Percentiles rank a stretch among this genome's conserved stretches.
Conservation (phyloP, 495 filamentous ascomycete species). For the Margaritispora aquatica region DNA sequence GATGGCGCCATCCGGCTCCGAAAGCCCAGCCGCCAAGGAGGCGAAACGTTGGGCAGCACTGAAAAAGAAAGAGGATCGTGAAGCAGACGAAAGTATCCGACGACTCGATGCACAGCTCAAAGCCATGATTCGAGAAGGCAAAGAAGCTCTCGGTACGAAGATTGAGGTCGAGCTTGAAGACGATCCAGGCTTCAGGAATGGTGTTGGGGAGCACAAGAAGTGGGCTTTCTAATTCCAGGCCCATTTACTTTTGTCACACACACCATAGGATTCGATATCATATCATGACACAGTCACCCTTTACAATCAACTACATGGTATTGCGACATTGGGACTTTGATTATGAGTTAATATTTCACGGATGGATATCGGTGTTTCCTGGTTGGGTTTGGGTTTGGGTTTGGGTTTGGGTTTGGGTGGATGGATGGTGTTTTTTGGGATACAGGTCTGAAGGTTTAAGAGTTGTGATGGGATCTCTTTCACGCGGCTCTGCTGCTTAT, state of each 20-base stretch:
- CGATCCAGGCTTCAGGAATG: constrained; percentile 19
- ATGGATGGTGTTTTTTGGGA: too few species aligned
- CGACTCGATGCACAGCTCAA: constrained; percentile 72
- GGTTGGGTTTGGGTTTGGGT: not conserved
- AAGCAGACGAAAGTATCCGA: constrained; percentile 70
- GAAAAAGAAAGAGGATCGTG: constrained; percentile 63
- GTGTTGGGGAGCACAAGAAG: constrained; percentile 6
- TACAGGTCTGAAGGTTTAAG: not conserved
- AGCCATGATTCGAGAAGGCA: constrained; percentile 82
- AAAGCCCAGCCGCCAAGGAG: constrained; percentile 45
- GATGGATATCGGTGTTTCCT: not conserved
- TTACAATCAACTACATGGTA: too few species aligned
- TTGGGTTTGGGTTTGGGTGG: too few species aligned
- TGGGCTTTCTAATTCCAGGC: constrained; percentile 15
- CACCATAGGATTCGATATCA: not conserved
- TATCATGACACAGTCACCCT: not conserved
- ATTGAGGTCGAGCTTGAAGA: constrained; percentile 61
- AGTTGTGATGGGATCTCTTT: not conserved
- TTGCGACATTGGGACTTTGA: not conserved
- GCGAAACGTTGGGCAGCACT: constrained; percentile 61
- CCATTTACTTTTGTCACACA: too few species aligned
- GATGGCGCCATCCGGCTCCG: not conserved
- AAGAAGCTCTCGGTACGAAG: constrained; percentile 76
- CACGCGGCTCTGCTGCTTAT: not conserved
- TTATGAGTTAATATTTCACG: not conserved